phyloP scores from a whole-genome alignment of 495 filamentous ascomycete genomes.

The Penicillium alfredii region DNA sequence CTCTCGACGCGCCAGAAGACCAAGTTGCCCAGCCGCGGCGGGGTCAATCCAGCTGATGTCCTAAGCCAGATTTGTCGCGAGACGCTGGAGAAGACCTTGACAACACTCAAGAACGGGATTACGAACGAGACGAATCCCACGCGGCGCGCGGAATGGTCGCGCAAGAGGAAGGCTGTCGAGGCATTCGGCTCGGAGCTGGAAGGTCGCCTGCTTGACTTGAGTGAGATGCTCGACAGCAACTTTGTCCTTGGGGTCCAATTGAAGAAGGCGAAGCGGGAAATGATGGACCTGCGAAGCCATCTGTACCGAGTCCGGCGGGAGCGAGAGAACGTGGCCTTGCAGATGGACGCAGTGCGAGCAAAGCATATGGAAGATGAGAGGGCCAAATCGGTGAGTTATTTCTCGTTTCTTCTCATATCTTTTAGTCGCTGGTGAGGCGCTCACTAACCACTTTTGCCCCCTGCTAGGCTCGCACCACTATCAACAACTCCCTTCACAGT shows the following conservation, averaged over 20 bases:
- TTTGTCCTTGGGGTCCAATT: conserved; percentile 57
- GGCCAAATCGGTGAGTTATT: conserved; percentile 28
- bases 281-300: conserved; percentile 56
- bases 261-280: conserved; percentile 58
- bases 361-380: conserved; percentile 45
- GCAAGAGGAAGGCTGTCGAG: conserved; percentile 59
- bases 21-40: conserved; percentile 48
- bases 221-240: conserved; percentile 55
- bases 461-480: conserved; percentile 33
- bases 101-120: conserved; percentile 34
- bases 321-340: conserved; percentile 59
- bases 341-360: conserved; percentile 62
- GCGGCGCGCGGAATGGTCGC: conserved; percentile 48
- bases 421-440: neutral
- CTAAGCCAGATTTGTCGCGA: conserved; percentile 65
- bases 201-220: conserved; percentile 50
- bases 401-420: conserved; percentile 1
- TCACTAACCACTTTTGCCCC: conserved; percentile 9
- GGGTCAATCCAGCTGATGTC: conserved; percentile 65
- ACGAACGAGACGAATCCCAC: conserved; percentile 32
- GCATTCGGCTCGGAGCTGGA: conserved; percentile 64
- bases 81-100: conserved; percentile 49
- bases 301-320: conserved; percentile 58
- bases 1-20: conserved; percentile 23
- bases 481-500: conserved; percentile 43